phyloP scores from a whole-genome alignment of 2,329 filamentous ascomycete species.

The Coniochaeta sp. region DNA sequence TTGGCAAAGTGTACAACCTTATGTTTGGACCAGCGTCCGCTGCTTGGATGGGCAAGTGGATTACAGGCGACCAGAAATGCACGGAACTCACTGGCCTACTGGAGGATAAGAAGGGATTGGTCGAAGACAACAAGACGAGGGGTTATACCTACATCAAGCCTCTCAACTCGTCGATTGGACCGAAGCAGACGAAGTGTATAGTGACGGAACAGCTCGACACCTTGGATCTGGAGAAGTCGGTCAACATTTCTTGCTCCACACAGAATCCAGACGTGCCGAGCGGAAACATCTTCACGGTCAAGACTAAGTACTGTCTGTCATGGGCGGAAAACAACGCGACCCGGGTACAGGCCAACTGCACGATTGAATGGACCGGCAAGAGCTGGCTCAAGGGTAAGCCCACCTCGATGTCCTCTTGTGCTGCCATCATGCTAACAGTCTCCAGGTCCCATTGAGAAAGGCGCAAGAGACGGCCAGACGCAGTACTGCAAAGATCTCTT shows the following conservation, averaged over 20 bases:
- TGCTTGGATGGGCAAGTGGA: slow-evolving; percentile 78
- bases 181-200: slow-evolving; percentile 90
- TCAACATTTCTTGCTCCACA: slow-evolving; percentile 75
- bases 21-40: slow-evolving; percentile 78
- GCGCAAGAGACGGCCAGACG: slow-evolving; percentile 81
- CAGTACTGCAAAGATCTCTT: slow-evolving; percentile 78
- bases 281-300: slow-evolving; percentile 83
- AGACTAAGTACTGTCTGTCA: slow-evolving; percentile 89
- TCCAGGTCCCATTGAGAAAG: slow-evolving; percentile 89
- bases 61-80: slow-evolving; percentile 82
- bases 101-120: slow-evolving; percentile 74
- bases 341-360: slow-evolving; percentile 78
- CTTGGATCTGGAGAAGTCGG: slow-evolving; percentile 79
- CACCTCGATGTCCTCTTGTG: neutral
- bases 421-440: slow-evolving; percentile 1
- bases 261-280: slow-evolving; percentile 93
- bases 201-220: slow-evolving; percentile 78
- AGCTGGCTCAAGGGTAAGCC: slow-evolving; percentile 88
- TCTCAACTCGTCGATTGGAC: slow-evolving; percentile 74
- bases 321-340: slow-evolving; percentile 88
- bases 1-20: slow-evolving; percentile 85
- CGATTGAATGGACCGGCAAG: slow-evolving; percentile 94
- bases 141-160: slow-evolving; percentile 89
- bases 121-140: slow-evolving; percentile 66
- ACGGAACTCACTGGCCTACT: slow-evolving; percentile 64